These are phyloP conservation scores for Loxodes magnus DNA, from an alignment of 73 alveolate genomes.

Conservation along the genomic window DNA sequence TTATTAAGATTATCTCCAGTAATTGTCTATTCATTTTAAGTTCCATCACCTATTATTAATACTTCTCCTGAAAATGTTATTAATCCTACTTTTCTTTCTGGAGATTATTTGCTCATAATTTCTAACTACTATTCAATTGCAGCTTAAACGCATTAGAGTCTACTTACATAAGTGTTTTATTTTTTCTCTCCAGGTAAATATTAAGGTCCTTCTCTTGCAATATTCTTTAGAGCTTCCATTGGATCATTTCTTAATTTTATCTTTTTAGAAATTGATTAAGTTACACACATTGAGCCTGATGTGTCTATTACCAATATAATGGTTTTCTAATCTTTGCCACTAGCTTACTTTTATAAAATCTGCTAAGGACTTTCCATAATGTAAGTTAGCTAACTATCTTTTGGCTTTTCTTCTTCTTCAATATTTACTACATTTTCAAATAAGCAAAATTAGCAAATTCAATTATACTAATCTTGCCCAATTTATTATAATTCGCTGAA, in stretches of 20 bases:
- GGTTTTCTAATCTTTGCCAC: slow-evolving; percentile 7
- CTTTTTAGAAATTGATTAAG: slow-evolving; percentile 7
- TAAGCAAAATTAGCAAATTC: slow-evolving; percentile 60
- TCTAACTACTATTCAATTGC: slow-evolving; percentile 68
- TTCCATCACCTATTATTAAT: slow-evolving; percentile 78
- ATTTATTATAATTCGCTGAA: no score
- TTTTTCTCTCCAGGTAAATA: slow-evolving; percentile 33
- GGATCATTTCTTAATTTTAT: neutral
- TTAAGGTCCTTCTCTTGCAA: slow-evolving; percentile 44
- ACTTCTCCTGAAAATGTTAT: slow-evolving; percentile 83
- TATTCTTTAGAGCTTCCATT: slow-evolving; percentile 23
- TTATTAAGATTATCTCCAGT: slow-evolving; percentile 64
- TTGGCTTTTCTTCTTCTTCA: slow-evolving; percentile 51
- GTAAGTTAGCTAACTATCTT: slow-evolving; percentile 25
- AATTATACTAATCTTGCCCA: slow-evolving; percentile 12
- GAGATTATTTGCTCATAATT: slow-evolving; percentile 43
- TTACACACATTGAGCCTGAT: slow-evolving; percentile 85
- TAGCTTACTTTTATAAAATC: slow-evolving; percentile 7
- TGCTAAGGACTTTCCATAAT: slow-evolving; percentile 36
- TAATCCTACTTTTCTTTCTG: slow-evolving; percentile 79
- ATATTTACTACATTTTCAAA: slow-evolving; percentile 16
- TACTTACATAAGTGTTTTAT: slow-evolving; percentile 60
- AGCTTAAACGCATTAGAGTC: slow-evolving; percentile 81
- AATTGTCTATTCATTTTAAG: slow-evolving; percentile 33
- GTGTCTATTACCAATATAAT: slow-evolving; percentile 74